Evolutionary conservation across 1,139 yeast genomes (phyloP).

Genomic region (Fermentozyma sake): DNA sequence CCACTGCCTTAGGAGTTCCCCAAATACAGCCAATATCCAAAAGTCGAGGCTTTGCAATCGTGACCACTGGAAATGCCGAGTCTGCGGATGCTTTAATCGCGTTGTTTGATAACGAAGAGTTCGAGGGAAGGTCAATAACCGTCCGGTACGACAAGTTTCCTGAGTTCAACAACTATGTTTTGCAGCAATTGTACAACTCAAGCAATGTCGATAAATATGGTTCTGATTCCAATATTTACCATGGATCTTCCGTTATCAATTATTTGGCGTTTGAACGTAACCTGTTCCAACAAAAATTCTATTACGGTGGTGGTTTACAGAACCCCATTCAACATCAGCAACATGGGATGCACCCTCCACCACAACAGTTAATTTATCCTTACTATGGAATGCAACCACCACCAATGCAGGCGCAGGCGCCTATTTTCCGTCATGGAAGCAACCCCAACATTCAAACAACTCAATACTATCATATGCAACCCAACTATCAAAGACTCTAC

Average conservation of each 20-base stretch:
- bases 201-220: conserved; percentile 1
- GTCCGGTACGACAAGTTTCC: conserved; percentile 56
- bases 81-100: conserved; percentile 51
- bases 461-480: too few relatives aligned
- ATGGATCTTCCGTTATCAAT: conserved; percentile 9
- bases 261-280: conserved; percentile 33
- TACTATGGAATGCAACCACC: too few relatives aligned
- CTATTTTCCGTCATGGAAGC: too few relatives aligned
- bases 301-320: conserved; percentile 27
- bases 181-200: conserved; percentile 25
- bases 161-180: conserved; percentile 30
- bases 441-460: too few relatives aligned
- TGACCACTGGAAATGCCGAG: conserved; percentile 44
- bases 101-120: conserved; percentile 44
- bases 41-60: conserved; percentile 64
- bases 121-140: conserved; percentile 56
- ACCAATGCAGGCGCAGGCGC: too few relatives aligned
- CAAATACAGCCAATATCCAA: conserved; percentile 11
- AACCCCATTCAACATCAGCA: too few relatives aligned
- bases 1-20: too few relatives aligned
- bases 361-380: too few relatives aligned
- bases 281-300: conserved; percentile 30
- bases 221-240: conserved; percentile 4
- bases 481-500: too few relatives aligned
- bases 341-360: too few relatives aligned